A percentile compares a stretch with the other conserved stretches of the same genome.
These are phyloP conservation scores for Cordia subcordata DNA, from an alignment of 257 asterid species.

Conservation along the genomic window DNA sequence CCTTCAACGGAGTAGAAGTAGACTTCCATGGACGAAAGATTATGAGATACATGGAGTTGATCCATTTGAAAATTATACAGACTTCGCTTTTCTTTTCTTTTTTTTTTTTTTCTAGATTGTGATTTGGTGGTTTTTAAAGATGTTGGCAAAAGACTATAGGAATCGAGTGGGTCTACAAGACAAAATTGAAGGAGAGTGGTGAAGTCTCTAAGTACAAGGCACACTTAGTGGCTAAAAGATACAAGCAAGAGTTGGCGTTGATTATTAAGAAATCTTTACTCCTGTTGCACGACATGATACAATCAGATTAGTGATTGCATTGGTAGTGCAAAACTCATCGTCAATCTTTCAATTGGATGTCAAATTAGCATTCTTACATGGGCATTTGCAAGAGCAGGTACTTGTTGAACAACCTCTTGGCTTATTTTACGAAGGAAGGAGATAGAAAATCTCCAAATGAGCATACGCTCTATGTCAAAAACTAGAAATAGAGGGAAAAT, in stretches of 20 bases:
- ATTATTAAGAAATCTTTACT: too few species aligned
- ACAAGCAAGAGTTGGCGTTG: neutral
- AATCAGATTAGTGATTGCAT: neutral
- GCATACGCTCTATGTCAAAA: neutral
- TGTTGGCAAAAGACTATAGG: neutral
- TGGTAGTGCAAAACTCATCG: neutral
- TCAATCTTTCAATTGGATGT: neutral
- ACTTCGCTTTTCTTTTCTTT: too few species aligned
- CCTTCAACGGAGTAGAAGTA: too few species aligned
- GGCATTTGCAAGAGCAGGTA: neutral
- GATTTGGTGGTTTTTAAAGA: neutral
- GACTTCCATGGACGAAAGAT: too few species aligned
- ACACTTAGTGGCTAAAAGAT: neutral
- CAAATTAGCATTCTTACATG: neutral
- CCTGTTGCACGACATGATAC: too few species aligned
- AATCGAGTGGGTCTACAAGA: slow-evolving; percentile 4
- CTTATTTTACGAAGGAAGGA: neutral
- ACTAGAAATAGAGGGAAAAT: neutral
- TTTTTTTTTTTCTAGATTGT: neutral
- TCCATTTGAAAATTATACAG: neutral
- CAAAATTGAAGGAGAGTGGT: neutral
- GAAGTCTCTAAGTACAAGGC: slow-evolving; percentile 2
- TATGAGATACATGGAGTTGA: too few species aligned
- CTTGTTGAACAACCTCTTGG: neutral
- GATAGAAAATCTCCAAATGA: neutral